Conservation (phyloP, 2,329 filamentous ascomycete species). For the Sporothrix mexicana region DNA sequence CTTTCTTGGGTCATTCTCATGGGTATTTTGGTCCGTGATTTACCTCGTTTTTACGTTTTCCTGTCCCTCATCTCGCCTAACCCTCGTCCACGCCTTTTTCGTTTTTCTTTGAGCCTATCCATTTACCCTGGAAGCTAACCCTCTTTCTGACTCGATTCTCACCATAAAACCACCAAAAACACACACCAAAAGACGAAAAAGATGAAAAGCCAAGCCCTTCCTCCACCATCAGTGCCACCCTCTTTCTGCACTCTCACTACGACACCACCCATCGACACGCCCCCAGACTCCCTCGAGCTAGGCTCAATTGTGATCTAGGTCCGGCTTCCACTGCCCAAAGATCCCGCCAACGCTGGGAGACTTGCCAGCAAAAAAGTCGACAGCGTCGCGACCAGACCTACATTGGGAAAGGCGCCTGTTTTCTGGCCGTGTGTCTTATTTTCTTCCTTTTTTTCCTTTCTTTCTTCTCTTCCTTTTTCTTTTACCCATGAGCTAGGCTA, state of each 20-base stretch:
- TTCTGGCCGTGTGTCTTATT: too few species aligned
- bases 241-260: background rate
- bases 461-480: too few species aligned
- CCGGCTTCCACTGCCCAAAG: conserved; percentile 8
- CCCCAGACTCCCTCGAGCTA: conserved; percentile 8
- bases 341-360: conserved; percentile 11
- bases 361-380: background rate
- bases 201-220: too few species aligned
- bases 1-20: background rate
- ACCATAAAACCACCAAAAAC: background rate
- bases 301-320: conserved; percentile 26
- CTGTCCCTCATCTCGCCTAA: background rate
- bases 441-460: too few species aligned
- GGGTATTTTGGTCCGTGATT: too few species aligned
- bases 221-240: too few species aligned
- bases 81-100: background rate
- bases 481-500: too few species aligned
- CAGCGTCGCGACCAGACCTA: background rate
- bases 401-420: background rate
- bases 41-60: background rate
- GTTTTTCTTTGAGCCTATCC: background rate
- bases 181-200: background rate
- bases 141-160: background rate
- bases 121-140: conserved; percentile 16
- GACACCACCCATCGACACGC: background rate